Evolutionary conservation across 106 monocot genomes (phyloP), one percentile per base, ranked within the genome.

Genomic region (Dendrobium nobile): DNA sequence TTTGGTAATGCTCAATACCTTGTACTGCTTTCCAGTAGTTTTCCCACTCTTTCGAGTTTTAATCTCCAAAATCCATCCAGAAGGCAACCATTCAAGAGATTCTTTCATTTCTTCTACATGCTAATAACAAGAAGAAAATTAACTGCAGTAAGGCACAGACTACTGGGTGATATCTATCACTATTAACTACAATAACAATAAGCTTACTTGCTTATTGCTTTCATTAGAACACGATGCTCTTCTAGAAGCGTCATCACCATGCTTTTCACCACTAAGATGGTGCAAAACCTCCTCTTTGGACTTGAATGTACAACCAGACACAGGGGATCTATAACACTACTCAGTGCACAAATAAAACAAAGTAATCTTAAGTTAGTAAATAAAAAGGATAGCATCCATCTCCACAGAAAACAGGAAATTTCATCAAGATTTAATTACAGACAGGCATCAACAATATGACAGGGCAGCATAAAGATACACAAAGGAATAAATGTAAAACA

Each of bases 21-120:
- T 82, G 51, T 79, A 84, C 5, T n/a, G 75, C 18, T 82, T 27
- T 77, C 40, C 77, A 51, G 26, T 81, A 41, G 24, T 54, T 37
- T 24, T 41, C 5, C 79, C 79, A 75, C 75, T 79, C 9, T 16
- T n/a, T 78, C 42, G 78, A 75, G n/a, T 24, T 82, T 72, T 87
- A 31, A 84, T 75, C 72, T 84, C 84, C 79, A 84, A 17, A 40
- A 84, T 74, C 87, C 87, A 87, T 75, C 84, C 84, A 74, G 41
- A 18, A 26, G 87, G 87, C 77, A 83, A 78, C 87, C 87, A 87
- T 51, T 43, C 47, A 47, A 47, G 78, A 31, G 79, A 75, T 79
- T 79, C 41, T 70, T 55, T 26, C 15, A 37, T 73, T 77, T 75
- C 42, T 44, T 11, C 44, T 18, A 51, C 67, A 72, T 27, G 27